Evolutionary conservation across 208 protist species (phyloP), one percentile per base, ranked within the genome.

Genomic region (Phytomonas sp.): DNA sequence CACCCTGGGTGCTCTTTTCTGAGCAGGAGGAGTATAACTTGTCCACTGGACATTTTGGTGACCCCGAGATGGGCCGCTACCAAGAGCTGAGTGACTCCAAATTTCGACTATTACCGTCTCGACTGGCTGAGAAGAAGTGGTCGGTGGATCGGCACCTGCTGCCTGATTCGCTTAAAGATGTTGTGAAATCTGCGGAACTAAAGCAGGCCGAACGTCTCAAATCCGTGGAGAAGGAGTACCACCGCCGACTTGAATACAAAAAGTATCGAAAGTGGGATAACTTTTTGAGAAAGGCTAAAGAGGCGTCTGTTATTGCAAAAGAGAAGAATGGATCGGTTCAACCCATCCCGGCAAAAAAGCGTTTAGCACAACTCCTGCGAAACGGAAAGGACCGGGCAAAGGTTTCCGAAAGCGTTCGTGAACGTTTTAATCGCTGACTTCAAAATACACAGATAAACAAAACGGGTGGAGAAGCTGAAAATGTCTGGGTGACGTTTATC

Each of bases 1-100:
- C 91, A 12, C 88, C 91, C 45, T 96, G 91, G 89, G 91, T 80
- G 31, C 71, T 96, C 34, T 87, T 80, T 40, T 72, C 69, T 31
- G 87, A 87, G 42, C 79, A 81, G 78, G 86, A 93, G 63, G 88
- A 94, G 79, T 96, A 93, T 71, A 85, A 94, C 69, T 65, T 96
- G 26, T 78, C 77, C 14, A 88, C 85, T 4, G 88, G 87, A 6
- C 88, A 78, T 66, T 96, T 96, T 64, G 91, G 91, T 37, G 81
- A 85, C 66, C 83, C 84, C 0, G 66, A 78, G 26, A 73, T 80
- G 45, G 91, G 91, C 8, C 81, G 80, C 42, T 91, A 89, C 45
- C 86, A 84, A 60, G 87, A 96, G 81, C 75, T 96, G 60, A 94
- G 88, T 66, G 88, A 96, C 75, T 88, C 83, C 10, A 84, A 79